Percentiles rank a stretch among this genome's conserved stretches.
These are phyloP conservation scores for Fusarium sp. DNA, from an alignment of 2,329 filamentous ascomycete species.

Conservation along the genomic window DNA sequence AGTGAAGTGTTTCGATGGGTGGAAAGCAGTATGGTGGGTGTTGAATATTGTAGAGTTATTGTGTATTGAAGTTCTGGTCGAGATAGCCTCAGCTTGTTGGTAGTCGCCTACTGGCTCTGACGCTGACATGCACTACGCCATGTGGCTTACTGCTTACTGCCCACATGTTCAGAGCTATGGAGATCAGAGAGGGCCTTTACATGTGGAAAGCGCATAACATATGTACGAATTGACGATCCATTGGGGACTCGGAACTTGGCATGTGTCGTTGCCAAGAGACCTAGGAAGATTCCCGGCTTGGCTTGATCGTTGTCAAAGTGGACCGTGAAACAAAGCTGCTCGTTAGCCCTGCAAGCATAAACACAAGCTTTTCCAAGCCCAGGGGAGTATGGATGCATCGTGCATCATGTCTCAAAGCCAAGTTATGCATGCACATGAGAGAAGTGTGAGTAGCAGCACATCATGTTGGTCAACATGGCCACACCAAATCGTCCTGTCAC, in stretches of 20 bases:
- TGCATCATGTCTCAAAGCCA: not conserved
- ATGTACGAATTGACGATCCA: not conserved
- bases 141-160: not conserved
- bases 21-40: not conserved
- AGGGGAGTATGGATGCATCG: not conserved
- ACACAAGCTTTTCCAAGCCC: not conserved
- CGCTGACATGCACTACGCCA: not conserved
- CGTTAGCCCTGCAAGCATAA: not conserved
- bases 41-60: not conserved
- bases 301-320: not conserved
- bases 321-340: not conserved
- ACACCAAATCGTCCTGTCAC: not conserved
- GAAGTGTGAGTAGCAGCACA: not conserved
- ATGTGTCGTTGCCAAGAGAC: not conserved
- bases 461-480: not conserved
- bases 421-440: not conserved
- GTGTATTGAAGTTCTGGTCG: not conserved
- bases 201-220: not conserved
- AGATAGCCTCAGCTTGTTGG: not conserved
- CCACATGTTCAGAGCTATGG: not conserved
- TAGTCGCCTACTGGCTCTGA: not conserved
- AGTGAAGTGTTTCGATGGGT: not conserved
- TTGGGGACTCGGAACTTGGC: not conserved
- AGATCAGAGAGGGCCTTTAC: not conserved
- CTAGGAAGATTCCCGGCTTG: not conserved